Conservation (phyloP, 495 filamentous ascomycete species). For the Podospora pseudopauciseta region DNA sequence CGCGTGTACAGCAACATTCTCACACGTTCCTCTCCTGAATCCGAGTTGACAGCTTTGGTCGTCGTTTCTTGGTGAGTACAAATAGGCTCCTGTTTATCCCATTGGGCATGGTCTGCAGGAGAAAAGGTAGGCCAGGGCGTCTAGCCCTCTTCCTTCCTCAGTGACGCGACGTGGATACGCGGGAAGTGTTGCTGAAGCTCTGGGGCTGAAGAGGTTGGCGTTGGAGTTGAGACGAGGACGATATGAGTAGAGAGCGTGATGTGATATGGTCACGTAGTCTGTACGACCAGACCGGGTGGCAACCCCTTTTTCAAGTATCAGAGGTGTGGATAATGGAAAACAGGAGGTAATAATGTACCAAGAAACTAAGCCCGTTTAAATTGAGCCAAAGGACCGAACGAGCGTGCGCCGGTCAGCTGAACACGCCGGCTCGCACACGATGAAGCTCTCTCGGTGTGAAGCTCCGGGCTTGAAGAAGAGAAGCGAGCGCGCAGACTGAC, state of each 20-base stretch:
- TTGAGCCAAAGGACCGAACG: background rate
- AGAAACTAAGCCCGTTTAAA: background rate
- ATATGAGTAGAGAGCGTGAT: background rate
- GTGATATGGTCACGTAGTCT: background rate
- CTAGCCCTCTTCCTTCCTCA: background rate
- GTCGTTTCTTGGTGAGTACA: constrained; percentile 2
- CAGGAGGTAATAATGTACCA: background rate
- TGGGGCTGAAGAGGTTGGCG: background rate
- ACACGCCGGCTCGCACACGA: background rate
- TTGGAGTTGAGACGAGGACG: background rate
- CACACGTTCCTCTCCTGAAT: background rate
- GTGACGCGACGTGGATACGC: background rate
- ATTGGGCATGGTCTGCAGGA: background rate
- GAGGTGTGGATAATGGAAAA: background rate
- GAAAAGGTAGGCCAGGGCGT: background rate
- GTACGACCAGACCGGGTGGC: background rate
- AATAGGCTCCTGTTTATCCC: constrained; percentile 3
- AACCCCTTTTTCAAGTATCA: background rate
- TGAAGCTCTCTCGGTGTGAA: background rate
- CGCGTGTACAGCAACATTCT: constrained; percentile 58
- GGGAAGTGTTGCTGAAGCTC: background rate
- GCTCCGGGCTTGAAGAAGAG: constrained; percentile 1
- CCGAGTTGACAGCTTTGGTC: background rate
- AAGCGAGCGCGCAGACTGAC: background rate
- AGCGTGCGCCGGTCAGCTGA: background rate